Evolutionary conservation across 805 yeast genomes (phyloP), one percentile per base, ranked within the genome.

Genomic region (Teunomyces lycoperdinae): DNA sequence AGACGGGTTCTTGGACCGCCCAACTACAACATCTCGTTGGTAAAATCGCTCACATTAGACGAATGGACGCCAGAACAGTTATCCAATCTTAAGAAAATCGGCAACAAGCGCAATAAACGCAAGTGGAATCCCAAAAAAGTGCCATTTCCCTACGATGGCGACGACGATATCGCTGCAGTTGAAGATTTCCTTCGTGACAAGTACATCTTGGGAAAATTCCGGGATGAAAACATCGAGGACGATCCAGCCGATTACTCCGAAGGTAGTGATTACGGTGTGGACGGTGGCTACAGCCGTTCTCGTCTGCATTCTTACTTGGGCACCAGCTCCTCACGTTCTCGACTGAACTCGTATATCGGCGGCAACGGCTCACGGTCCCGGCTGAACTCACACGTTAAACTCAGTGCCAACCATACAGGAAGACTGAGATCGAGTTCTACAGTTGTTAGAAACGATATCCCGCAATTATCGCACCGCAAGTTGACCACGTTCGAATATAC

Each of bases 131-230:
- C 87, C 2, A 77, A 77, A 52, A 70, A 73, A 43, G 80, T 71
- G 24, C 88, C 89, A 0, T 86, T 85, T 58, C 94, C 94, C 7
- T 83, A 64, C 50, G 91, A 85, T 58, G 89, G 81, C 17, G 92
- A 86, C 55, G 90, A 82, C 58, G 85, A 81, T 57, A 77, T 60
- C 33, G 57, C 58, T 29, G 72, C 69, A 1, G 79, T 85, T 27
- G 85, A 79, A 47, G 70, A 74, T 49, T 88, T 69, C 66, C 66
- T 88, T 39, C 73, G 85, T 52, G 82, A 84, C 42, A 88, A 88
- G 61, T 88, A 88, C 63, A 66, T 85, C 17, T 56, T 66, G n/a
- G 89, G 90, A 1, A 75, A 70, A 49, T 88, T 77, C 57, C 64
- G 82, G 46, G 68, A 70, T 43, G 78, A 73, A 38, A 54, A 59